Evolutionary conservation across 495 filamentous ascomycete species (phyloP), one percentile per base, ranked within the genome.

Genomic region (Aeminium ludgeri): DNA sequence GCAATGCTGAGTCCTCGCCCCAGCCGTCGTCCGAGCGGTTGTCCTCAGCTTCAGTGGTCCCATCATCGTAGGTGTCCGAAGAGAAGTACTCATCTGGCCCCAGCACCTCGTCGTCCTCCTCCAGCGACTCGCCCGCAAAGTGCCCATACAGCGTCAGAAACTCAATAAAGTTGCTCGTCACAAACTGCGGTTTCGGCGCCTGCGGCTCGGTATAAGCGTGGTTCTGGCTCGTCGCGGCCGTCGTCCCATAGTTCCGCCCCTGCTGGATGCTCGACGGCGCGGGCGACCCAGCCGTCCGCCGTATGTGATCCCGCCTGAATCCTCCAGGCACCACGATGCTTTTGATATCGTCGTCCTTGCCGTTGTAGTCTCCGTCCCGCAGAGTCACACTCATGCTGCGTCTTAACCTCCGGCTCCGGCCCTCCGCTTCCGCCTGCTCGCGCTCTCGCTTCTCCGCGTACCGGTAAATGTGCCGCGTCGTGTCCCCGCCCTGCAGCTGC

Each of bases 101-200:
- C 44, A 91, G 62, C 2, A 73, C 83, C 55, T 94, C 87, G 41
- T 96, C 87, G 50, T 95, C 89, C 32, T 53, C 51, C 58, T 94
- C 85, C 6, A 97, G 68, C 55, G 91, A 76, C 59, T 97, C 89
- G 54, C 89, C 89, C 12, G 89, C 89, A 57, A 96, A 97, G 61
- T 96, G 91, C 3, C 91, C 89, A 50, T 94, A 95, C 12, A 97
- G 66, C 6, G 80, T 86, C 37, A 97, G 58, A 50, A 96, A 97
- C 55, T 97, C 91, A 33, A 95, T 73, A 52, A 97, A 97, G 59
- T 78, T 96, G 48, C 60, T 82, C 10, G 89, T 91, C 33, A 94
- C 73, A 12, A 92, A 63, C 37, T 72, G 76, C 29, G 73, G 74
- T 18, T 66, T 68, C 7, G 52, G 60, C 32, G 45, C 35, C n/a